These are phyloP conservation scores for Sindora glabra DNA, from an alignment of 306 rosid species.

Conservation along the genomic window DNA sequence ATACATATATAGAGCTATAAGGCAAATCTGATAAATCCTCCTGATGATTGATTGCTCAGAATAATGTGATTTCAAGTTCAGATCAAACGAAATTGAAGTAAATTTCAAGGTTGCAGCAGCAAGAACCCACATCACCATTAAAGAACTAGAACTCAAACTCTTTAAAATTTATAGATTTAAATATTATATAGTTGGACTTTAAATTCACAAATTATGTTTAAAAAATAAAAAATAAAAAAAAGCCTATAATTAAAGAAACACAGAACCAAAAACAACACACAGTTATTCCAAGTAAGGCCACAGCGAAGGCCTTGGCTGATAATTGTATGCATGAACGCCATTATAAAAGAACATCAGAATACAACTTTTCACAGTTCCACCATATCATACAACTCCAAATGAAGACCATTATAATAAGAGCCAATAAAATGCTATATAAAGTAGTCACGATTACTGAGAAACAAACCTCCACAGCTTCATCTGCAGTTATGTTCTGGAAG, in stretches of 20 bases:
- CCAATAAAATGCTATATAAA: neutral
- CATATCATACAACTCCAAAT: neutral
- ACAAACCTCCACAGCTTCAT: conserved; percentile 91
- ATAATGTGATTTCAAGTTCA: neutral
- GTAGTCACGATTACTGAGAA: neutral
- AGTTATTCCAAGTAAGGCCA: too few relatives aligned
- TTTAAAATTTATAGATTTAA: too few relatives aligned
- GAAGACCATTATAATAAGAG: neutral
- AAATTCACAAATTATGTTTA: too few relatives aligned
- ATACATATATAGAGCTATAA: too few relatives aligned
- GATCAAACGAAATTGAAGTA: neutral
- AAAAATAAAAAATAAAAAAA: too few relatives aligned
- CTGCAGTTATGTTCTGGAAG: conserved; percentile 91
- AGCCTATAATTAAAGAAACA: too few relatives aligned
- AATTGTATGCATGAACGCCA: too few relatives aligned
- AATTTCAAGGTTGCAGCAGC: neutral
- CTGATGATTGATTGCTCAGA: neutral
- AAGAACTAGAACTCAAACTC: neutral
- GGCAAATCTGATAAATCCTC: neutral
- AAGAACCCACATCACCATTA: neutral
- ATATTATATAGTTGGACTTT: too few relatives aligned
- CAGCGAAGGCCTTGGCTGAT: too few relatives aligned
- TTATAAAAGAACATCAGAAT: neutral
- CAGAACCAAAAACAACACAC: too few relatives aligned
- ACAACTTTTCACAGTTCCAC: neutral